Evolutionary conservation across 768 basidiomycete species (phyloP).

Genomic region (Calvatia gigantea): DNA sequence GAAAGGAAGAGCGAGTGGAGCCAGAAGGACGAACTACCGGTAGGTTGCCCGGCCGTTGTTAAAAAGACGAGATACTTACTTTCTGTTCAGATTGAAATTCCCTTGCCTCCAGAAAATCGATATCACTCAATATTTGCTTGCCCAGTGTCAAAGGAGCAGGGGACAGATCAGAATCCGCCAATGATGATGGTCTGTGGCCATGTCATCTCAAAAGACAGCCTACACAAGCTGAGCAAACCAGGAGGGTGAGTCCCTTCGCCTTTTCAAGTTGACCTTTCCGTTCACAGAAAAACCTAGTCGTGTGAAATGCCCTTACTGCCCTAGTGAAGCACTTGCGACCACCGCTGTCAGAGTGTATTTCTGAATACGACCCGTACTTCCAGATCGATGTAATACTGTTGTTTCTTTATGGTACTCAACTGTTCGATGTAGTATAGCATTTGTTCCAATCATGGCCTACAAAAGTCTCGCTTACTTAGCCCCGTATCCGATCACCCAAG

Average conservation of each 20-base stretch:
- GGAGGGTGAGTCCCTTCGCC: slow-evolving; percentile 45
- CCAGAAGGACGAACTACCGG: slow-evolving; percentile 85
- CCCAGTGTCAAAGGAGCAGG: slow-evolving; percentile 96
- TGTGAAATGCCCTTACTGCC: slow-evolving; percentile 97
- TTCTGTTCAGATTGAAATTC: slow-evolving; percentile 81
- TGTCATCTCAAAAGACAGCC: slow-evolving; percentile 89
- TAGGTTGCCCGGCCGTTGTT: no score
- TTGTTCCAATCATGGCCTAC: background rate
- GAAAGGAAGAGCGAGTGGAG: slow-evolving; percentile 93
- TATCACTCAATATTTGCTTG: slow-evolving; percentile 98
- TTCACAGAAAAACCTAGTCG: slow-evolving; percentile 44
- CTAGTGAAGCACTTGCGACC: slow-evolving; percentile 62
- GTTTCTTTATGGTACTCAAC: background rate
- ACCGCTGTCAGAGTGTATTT: slow-evolving; percentile 66
- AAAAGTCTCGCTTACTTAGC: background rate
- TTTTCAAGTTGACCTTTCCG: slow-evolving; percentile 9
- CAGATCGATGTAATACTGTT: background rate
- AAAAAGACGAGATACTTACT: no score
- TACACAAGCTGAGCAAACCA: slow-evolving; percentile 85
- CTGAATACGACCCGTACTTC: slow-evolving; percentile 23
- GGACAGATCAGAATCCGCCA: slow-evolving; percentile 89
- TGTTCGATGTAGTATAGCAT: background rate
- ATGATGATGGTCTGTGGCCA: slow-evolving; percentile 99
- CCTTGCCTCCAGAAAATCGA: slow-evolving; percentile 76
- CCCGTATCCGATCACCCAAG: slow-evolving; percentile 3